Evolutionary conservation across 495 filamentous ascomycete species (phyloP), one percentile per base, ranked within the genome.

Genomic region (Penicillium coffeae): DNA sequence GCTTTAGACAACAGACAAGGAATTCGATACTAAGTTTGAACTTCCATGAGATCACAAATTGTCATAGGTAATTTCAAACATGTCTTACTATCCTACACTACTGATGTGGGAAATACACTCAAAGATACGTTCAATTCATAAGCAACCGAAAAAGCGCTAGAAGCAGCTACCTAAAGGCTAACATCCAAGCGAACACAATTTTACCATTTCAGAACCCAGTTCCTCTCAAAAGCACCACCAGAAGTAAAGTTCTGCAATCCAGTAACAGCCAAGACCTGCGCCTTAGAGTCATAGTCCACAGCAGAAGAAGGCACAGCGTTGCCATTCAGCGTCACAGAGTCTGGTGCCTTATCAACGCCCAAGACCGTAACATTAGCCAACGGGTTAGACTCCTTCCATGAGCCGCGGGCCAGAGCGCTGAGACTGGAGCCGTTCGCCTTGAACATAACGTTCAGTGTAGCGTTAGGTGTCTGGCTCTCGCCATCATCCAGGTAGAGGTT

Each of bases 401-500:
- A 60, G 0, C 87, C 87, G 6, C 57, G 45, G 1, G 71, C 66
- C 2, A 54, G 56, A 2, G 75, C 78, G 16, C 63, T 67, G 5
- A 89, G 63, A 3, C 69, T 64, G 0, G 65, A 72, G 7, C 63
- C 51, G 8, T 64, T 56, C 1, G 74, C 80, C 2, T 59, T 59
- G 64, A 89, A 87, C 63, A 75, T 54, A 38, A 89, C 78, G 57
- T 70, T 76, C 8, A 79, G 71, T 9, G 79, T 85, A 0, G 70
- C 68, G 15, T 74, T 67, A 2, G 79, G 88, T 20, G 53, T 54
- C 21, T 93, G 30, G 38, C 83, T 89, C 64, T 86, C 85, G 0
- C 90, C 90, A 62, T 96, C 91, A 56, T 95, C 90, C 8, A 95
- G 56, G 56, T 95, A 94, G 8, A 95, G 60, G 9, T 72, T 47